These are phyloP conservation scores for Aspergillus bombycis DNA, from an alignment of 2,329 filamentous ascomycete species.

Conservation along the genomic window DNA sequence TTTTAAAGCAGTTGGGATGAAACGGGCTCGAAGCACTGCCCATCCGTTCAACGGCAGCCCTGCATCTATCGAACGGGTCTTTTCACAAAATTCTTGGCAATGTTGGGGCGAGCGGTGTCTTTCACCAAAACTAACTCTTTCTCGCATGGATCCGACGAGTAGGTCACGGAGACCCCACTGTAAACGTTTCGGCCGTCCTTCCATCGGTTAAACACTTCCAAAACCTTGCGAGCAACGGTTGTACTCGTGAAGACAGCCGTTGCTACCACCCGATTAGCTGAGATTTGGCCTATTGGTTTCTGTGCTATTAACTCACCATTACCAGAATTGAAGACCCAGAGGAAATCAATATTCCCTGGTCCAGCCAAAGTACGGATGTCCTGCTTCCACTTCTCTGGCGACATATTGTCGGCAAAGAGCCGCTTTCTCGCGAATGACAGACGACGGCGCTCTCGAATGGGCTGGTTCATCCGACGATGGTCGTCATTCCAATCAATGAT, in stretches of 20 bases:
- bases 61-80: constrained; percentile 17
- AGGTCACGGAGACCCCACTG: constrained; percentile 38
- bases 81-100: constrained; percentile 22
- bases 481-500: constrained; percentile 39
- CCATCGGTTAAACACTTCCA: constrained; percentile 36
- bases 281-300: not conserved
- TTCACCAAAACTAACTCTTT: constrained; percentile 37
- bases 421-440: constrained; percentile 45
- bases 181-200: constrained; percentile 33
- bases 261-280: constrained; percentile 29
- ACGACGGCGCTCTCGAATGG: constrained; percentile 43
- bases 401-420: constrained; percentile 39
- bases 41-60: constrained; percentile 2
- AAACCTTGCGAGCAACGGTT: constrained; percentile 37
- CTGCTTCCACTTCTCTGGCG: constrained; percentile 37
- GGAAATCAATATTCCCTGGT: constrained; percentile 41
- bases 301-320: constrained; percentile 39
- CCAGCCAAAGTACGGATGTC: constrained; percentile 40
- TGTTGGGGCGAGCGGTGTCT: constrained; percentile 20
- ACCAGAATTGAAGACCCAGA: constrained; percentile 48
- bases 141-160: constrained; percentile 46
- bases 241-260: constrained; percentile 45
- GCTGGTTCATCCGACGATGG: constrained; percentile 39
- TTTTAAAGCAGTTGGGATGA: not conserved
- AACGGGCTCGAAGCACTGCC: constrained; percentile 2